These are phyloP conservation scores for Saccharum spontaneum DNA, from an alignment of 176 grass and related monocot species.

Conservation along the genomic window DNA sequence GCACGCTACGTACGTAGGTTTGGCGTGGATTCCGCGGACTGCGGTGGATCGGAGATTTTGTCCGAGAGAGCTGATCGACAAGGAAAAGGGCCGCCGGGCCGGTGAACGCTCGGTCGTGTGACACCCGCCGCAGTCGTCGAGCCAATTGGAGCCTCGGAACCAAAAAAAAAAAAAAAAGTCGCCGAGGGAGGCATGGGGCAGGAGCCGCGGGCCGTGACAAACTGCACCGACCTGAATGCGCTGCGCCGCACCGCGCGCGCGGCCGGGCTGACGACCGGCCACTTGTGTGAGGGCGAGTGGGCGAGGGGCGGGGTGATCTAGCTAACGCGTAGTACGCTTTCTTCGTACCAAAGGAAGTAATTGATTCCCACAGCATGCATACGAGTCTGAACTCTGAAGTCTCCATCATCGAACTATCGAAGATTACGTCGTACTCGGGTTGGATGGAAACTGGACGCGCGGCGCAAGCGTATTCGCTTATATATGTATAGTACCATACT, in stretches of 20 bases:
- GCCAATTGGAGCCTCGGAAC: neutral
- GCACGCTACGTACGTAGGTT: neutral
- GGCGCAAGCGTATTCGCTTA: neutral
- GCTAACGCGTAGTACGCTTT: neutral
- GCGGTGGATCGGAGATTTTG: neutral
- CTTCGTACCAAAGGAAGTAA: conserved; percentile 11
- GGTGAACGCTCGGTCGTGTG: neutral
- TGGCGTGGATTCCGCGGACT: conserved; percentile 8
- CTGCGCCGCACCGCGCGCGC: neutral
- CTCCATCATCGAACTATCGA: neutral
- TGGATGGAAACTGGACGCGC: neutral
- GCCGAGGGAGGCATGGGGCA: conserved; percentile 18
- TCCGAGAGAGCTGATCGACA: too few species aligned
- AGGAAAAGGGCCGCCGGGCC: too few species aligned
- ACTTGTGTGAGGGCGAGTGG: neutral
- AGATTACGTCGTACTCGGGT: neutral
- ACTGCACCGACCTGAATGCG: neutral
- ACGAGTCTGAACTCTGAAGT: neutral
- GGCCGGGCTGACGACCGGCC: neutral
- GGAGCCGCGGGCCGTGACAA: conserved; percentile 11
- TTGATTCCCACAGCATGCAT: neutral
- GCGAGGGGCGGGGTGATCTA: too few species aligned
- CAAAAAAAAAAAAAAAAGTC: neutral
- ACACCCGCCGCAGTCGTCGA: neutral
- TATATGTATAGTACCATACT: too few species aligned